Conservation (phyloP, 805 yeast genomes). For the Lachancea nothofagi region DNA sequence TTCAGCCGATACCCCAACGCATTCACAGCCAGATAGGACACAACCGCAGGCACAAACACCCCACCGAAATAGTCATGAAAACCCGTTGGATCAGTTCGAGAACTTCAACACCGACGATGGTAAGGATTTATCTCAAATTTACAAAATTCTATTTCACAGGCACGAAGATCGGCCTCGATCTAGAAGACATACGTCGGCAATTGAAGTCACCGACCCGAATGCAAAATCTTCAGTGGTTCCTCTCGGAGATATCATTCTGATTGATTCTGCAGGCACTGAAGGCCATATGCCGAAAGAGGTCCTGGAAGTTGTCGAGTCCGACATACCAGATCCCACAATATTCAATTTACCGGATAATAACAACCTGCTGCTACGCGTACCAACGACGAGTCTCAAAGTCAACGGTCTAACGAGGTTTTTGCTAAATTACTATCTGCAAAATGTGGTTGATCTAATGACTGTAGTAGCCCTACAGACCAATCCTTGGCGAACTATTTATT, state of each 20-base stretch:
- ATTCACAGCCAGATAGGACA: not conserved
- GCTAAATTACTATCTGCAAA: constrained; percentile 62
- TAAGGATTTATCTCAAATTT: constrained; percentile 13
- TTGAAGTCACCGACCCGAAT: not conserved
- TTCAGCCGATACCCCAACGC: constrained; percentile 16
- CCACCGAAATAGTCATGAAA: not conserved
- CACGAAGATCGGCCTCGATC: constrained; percentile 34
- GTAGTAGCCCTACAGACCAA: constrained; percentile 66
- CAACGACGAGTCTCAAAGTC: constrained; percentile 56
- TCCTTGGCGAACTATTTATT: constrained; percentile 85
- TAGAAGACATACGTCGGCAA: not conserved
- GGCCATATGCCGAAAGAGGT: constrained; percentile 11
- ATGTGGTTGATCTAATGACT: constrained; percentile 76
- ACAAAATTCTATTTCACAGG: constrained; percentile 43
- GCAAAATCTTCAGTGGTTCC: constrained; percentile 6
- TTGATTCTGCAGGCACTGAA: constrained; percentile 12
- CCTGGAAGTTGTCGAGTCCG: constrained; percentile 16
- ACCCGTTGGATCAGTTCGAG: not conserved
- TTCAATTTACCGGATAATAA: constrained; percentile 11
- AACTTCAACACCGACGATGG: not conserved
- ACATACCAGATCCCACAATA: constrained; percentile 16
- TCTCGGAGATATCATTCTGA: constrained; percentile 17
- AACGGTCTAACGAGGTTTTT: constrained; percentile 69
- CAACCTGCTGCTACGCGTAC: constrained; percentile 37
- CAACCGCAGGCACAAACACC: not conserved